Evolutionary conservation across 352 stramenopile genomes (phyloP), one percentile per base, ranked within the genome.

Genomic region (Globisporangium nodosum): DNA sequence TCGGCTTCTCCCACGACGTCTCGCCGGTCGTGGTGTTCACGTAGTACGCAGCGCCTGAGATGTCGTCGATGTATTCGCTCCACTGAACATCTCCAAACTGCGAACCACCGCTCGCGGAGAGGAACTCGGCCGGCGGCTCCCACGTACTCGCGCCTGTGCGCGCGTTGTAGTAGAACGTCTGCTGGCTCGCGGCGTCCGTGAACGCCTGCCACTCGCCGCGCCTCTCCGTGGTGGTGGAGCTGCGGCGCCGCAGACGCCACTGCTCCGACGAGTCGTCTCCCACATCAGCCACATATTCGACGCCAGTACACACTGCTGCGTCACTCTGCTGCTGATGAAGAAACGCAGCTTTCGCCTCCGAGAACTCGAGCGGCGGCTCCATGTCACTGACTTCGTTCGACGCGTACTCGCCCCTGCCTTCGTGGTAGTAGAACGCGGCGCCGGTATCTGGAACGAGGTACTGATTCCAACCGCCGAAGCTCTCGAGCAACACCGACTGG

Each of bases 161-260:
- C 5, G 61, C 52, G 63, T 92, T 91, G 68, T 87, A 88, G 66
- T 91, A 91, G 57, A 84, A 93, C 45, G 66, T 64, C 31, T 78
- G 69, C 7, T 75, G 69, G n/a, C 62, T 85, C 13, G 65, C 66
- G 8, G 76, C 56, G 52, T 93, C 81, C 48, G 88, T 63, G 49
- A 85, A 81, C 48, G 70, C 71, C 46, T 84, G 69, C 84, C 84
- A 92, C 27, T 63, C 66, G 42, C 65, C 64, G 4, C 61, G 53
- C 43, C 57, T 64, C 35, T 74, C 66, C 24, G 58, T 58, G 2
- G 54, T 42, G 12, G 66, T 40, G 24, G 65, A 81, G n/a, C 46
- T 31, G 4, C 65, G 63, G 3, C 66, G 66, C 4, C 61, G 69
- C 49, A 64, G 37, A 33, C 43, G 63, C 67, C 65, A 71, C 13